A percentile compares a stretch with the other conserved stretches of the same genome.
Evolutionary conservation across 257 asterid species (phyloP).

Genomic region (Lithospermum erythrorhizon): DNA sequence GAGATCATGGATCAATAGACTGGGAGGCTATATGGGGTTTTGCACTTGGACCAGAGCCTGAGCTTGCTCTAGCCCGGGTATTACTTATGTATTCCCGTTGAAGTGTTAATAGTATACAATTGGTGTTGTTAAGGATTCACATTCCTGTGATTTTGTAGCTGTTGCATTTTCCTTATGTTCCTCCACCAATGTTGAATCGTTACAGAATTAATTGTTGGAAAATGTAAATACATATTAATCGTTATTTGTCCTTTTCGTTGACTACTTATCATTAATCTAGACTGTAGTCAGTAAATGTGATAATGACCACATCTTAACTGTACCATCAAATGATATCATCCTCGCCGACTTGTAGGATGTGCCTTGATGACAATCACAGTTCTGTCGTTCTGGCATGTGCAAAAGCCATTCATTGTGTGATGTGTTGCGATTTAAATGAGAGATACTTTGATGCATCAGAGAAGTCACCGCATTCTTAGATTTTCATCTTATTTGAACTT

Average conservation of each 20-base stretch:
- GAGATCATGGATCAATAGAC: constrained; percentile 31
- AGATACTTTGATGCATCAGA: constrained; percentile 46
- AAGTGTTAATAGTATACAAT: no score
- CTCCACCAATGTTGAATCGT: no score
- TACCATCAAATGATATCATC: constrained; percentile 5
- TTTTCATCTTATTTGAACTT: no score
- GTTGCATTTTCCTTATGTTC: no score
- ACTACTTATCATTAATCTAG: no score
- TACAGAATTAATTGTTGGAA: no score
- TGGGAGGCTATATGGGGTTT: constrained; percentile 99
- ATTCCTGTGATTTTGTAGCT: no score
- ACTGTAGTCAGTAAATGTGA: no score
- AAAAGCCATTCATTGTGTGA: constrained; percentile 55
- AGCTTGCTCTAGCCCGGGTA: constrained; percentile 65
- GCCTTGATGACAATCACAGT: constrained; percentile 73
- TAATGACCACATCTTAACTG: not conserved
- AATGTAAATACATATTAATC: no score
- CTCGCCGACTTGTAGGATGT: constrained; percentile 46
- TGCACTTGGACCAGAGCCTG: constrained; percentile 95
- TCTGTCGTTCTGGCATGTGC: constrained; percentile 83
- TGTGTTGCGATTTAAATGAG: constrained; percentile 63
- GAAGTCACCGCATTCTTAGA: constrained; percentile 29
- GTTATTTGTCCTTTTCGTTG: no score
- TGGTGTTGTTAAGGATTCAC: no score
- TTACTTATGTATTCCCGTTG: not conserved